Base-by-base conservation (phyloP, 768 basidiomycete species). In the Hirschioporus abietinus region DNA sequence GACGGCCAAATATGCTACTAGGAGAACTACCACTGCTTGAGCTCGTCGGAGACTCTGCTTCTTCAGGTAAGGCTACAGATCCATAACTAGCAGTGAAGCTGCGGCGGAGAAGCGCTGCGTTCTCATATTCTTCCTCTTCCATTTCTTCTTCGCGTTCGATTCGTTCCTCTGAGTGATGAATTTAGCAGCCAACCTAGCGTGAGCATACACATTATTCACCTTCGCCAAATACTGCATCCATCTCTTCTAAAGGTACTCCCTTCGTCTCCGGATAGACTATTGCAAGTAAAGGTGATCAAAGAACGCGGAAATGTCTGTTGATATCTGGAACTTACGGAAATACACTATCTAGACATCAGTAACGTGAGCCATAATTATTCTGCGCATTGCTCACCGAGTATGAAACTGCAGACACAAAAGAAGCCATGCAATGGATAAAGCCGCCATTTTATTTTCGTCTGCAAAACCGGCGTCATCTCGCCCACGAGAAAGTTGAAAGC, bases 361-460 rank as follows among this genome's bases (percentile, higher is more conserved):
- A 15, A 15, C 42, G 1, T 52, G 12, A 5, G 6, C 1, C 57
- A 52, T 20, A 12, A 15, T 17, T 27, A 7, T 25, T 10, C 68
- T 23, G 64, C 68, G 58, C 34, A 68, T 25, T 3, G 72, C 69
- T 52, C 70, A 72, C 71, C 78, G 67, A 76, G 70, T 62, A 81
- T 70, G 68, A 79, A 74, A 63, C 76, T 73, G 62, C 76, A 67
- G 12, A 72, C 69, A 68, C 78, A 77, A 71, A 79, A 80, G 68
- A 78, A 78, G 12, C 76, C 78, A 69, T 81, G 80, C 79, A 83
- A 80, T 0, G 79, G 79, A 71, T 83, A 83, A 17, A 83, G 69
- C 58, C 79, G 69, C 81, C 81, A 83, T 1, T 75, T 76, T 65
- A 83, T 82, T n/a, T 73, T 68, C 20, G 80, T 79, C 65, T 82